phyloP scores from a whole-genome alignment of 2,329 filamentous ascomycete species.

The Aspergillus flavus region DNA sequence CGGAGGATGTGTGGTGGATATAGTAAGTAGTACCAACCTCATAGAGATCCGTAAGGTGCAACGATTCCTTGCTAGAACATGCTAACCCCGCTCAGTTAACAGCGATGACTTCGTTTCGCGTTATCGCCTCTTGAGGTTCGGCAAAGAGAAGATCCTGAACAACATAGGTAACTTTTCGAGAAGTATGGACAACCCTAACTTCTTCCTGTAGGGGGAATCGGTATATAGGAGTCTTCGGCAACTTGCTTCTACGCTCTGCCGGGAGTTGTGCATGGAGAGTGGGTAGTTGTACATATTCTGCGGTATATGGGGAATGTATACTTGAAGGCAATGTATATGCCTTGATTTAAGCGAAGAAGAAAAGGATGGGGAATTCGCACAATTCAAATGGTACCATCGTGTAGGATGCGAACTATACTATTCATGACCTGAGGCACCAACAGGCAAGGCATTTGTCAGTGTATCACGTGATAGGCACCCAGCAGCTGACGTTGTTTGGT shows the following conservation, averaged over 20 bases:
- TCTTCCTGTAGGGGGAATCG: slow-evolving; percentile 10
- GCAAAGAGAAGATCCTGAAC: slow-evolving; percentile 37
- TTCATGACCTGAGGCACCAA: not conserved
- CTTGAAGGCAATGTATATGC: too few species aligned
- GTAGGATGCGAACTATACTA: not conserved
- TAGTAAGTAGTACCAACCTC: slow-evolving; percentile 60
- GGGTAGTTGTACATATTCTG: not conserved
- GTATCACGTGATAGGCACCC: slow-evolving; percentile 33
- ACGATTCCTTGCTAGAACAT: not conserved
- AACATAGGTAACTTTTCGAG: slow-evolving; percentile 29
- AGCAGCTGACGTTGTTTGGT: slow-evolving; percentile 40
- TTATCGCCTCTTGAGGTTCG: slow-evolving; percentile 71
- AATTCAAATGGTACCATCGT: not conserved
- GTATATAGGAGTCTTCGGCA: not conserved
- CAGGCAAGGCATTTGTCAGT: slow-evolving; percentile 17
- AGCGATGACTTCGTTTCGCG: slow-evolving; percentile 79
- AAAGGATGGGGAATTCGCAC: not conserved
- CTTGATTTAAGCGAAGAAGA: not conserved
- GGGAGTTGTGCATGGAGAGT: not conserved
- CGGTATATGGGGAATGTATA: not conserved
- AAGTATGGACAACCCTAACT: slow-evolving; percentile 14
- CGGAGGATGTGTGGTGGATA: slow-evolving; percentile 90
- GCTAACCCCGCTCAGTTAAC: slow-evolving; percentile 58
- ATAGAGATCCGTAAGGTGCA: not conserved
- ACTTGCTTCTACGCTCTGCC: not conserved